Conservation (phyloP, 2,329 filamentous ascomycete species). For the Capronia americana region DNA sequence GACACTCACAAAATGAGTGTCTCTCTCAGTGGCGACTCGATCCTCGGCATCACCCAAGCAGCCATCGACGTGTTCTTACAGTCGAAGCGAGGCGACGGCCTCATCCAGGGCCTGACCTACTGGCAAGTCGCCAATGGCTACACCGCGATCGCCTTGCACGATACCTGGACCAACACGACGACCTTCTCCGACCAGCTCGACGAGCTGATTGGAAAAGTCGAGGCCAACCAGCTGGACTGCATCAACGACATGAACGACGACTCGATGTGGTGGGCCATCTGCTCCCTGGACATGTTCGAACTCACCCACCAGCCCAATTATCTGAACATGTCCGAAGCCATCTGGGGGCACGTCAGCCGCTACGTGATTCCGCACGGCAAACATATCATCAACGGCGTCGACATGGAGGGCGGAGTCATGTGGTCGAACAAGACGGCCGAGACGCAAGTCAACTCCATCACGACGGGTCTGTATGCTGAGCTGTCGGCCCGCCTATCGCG, state of each 20-base stretch:
- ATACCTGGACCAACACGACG: conserved; percentile 30
- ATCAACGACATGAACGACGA: conserved; percentile 37
- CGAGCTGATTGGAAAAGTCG: conserved; percentile 26
- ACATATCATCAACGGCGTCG: conserved; percentile 24
- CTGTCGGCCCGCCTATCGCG: conserved; percentile 28
- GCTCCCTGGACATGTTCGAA: conserved; percentile 29
- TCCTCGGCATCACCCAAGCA: conserved; percentile 23
- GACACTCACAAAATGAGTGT: not conserved
- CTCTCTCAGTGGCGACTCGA: conserved; percentile 13
- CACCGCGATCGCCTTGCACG: conserved; percentile 34
- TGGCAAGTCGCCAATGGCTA: conserved; percentile 37
- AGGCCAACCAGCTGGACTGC: conserved; percentile 22
- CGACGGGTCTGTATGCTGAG: conserved; percentile 33
- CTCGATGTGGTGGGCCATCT: conserved; percentile 36
- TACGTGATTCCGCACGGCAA: conserved; percentile 26
- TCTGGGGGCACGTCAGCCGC: conserved; percentile 29
- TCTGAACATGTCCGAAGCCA: conserved; percentile 19
- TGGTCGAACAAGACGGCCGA: conserved; percentile 34
- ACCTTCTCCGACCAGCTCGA: conserved; percentile 20
- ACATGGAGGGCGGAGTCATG: conserved; percentile 35
- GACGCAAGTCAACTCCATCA: conserved; percentile 32
- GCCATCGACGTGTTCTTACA: conserved; percentile 33
- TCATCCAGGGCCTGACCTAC: conserved; percentile 31
- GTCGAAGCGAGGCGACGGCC: conserved; percentile 29
- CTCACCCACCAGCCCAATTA: conserved; percentile 18